Conservation (phyloP, 2,329 filamentous ascomycete species). For the Colletotrichum lindemuthianum region DNA sequence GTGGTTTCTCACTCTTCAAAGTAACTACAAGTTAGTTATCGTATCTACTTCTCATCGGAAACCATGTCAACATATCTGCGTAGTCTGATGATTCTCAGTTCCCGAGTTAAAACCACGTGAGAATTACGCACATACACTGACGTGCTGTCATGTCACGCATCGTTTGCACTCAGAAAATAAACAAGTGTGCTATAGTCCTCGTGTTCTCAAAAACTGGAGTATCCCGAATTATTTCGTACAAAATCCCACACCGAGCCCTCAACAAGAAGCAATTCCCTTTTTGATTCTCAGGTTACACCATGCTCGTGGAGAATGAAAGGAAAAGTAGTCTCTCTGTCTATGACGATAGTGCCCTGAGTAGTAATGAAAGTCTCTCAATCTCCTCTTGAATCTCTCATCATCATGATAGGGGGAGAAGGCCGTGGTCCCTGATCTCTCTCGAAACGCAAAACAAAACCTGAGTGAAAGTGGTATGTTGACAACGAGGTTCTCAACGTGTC, state of each 20-base stretch:
- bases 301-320: slow-evolving; percentile 32
- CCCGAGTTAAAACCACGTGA: no score
- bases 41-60: no score
- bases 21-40: no score
- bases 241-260: slow-evolving; percentile 29
- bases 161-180: not conserved
- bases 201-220: slow-evolving; percentile 24
- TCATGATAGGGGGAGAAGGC: slow-evolving; percentile 32
- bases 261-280: slow-evolving; percentile 36
- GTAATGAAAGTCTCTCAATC: slow-evolving; percentile 36
- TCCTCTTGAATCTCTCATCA: slow-evolving; percentile 36
- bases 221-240: slow-evolving; percentile 33
- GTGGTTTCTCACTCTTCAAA: no score
- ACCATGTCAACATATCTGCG: no score
- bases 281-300: slow-evolving; percentile 37
- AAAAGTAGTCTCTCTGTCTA: slow-evolving; percentile 36
- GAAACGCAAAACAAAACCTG: slow-evolving; percentile 37
- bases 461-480: slow-evolving; percentile 25
- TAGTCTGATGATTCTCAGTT: no score
- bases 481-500: slow-evolving; percentile 14
- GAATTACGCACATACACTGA: no score
- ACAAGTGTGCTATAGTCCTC: slow-evolving; percentile 5
- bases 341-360: slow-evolving; percentile 35
- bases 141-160: not conserved
- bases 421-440: slow-evolving; percentile 38